These are phyloP conservation scores for Penicillium janthinellum DNA, from an alignment of 2,329 filamentous ascomycete species.

Conservation along the genomic window DNA sequence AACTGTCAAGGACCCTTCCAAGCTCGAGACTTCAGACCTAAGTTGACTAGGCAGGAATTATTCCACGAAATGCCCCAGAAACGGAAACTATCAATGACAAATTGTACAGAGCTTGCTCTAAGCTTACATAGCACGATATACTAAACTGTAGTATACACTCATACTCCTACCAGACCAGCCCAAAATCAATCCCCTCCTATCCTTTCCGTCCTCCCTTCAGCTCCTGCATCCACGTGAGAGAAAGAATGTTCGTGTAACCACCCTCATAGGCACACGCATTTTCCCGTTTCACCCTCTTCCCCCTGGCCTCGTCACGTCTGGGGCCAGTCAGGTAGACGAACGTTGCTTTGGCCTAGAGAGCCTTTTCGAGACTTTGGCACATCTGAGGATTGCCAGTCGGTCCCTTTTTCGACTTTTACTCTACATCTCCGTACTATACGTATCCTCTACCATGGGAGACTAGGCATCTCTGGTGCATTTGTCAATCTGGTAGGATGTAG, in stretches of 20 bases:
- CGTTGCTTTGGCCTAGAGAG: slow-evolving; percentile 9
- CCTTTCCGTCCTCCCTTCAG: slow-evolving; percentile 4
- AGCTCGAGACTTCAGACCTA: not conserved
- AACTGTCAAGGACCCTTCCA: not conserved
- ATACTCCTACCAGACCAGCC: slow-evolving; percentile 11
- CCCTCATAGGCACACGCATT: slow-evolving; percentile 12
- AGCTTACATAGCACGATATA: not conserved
- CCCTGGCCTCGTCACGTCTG: slow-evolving; percentile 21
- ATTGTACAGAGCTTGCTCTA: too few relatives aligned
- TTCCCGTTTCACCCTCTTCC: slow-evolving; percentile 23
- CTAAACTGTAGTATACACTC: not conserved
- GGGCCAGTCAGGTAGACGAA: slow-evolving; percentile 21
- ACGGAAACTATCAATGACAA: not conserved
- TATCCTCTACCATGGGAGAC: not conserved
- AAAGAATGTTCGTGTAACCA: slow-evolving; percentile 23
- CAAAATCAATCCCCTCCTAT: not conserved
- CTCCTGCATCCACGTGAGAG: slow-evolving; percentile 14
- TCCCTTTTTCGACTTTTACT: not conserved
- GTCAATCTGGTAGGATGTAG: not conserved
- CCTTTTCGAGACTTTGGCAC: not conserved
- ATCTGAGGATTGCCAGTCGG: not conserved
- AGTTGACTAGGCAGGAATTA: not conserved
- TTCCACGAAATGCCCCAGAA: not conserved
- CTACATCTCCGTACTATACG: not conserved
- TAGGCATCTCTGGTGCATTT: too few relatives aligned